A percentile compares a stretch with the other conserved stretches of the same genome.
Conservation (phyloP, 352 stramenopile species). For the Globisporangium cederbergense region DNA sequence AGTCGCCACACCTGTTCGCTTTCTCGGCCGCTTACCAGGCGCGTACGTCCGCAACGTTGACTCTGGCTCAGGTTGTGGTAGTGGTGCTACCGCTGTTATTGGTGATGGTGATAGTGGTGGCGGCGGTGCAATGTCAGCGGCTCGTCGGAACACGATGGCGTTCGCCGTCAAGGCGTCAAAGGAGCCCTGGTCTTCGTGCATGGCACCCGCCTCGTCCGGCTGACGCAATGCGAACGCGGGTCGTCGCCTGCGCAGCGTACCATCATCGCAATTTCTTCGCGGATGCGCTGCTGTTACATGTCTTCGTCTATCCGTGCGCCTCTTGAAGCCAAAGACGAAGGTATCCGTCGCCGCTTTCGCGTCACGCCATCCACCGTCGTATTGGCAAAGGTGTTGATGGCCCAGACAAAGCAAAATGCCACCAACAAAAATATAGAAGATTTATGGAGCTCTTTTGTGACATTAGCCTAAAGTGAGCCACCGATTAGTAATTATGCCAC, state of each 20-base stretch:
- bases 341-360: no score
- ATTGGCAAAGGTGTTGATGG: no score
- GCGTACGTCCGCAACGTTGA: background rate
- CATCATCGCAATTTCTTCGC: background rate
- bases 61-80: background rate
- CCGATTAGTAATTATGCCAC: background rate
- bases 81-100: background rate
- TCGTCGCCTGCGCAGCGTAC: background rate
- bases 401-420: no score
- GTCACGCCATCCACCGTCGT: no score
- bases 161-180: background rate
- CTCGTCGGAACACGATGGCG: no score
- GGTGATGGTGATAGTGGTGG: background rate
- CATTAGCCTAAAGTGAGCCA: background rate
- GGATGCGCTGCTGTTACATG: background rate
- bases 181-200: background rate
- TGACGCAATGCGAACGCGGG: background rate
- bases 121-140: background rate
- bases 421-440: background rate
- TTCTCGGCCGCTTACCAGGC: background rate
- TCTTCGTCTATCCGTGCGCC: no score
- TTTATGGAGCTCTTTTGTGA: background rate
- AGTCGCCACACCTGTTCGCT: background rate
- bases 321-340: no score
- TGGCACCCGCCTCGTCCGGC: background rate